Conservation (phyloP, 192 early-diverging fungal species). For the Phlyctochytrium planicorne region DNA sequence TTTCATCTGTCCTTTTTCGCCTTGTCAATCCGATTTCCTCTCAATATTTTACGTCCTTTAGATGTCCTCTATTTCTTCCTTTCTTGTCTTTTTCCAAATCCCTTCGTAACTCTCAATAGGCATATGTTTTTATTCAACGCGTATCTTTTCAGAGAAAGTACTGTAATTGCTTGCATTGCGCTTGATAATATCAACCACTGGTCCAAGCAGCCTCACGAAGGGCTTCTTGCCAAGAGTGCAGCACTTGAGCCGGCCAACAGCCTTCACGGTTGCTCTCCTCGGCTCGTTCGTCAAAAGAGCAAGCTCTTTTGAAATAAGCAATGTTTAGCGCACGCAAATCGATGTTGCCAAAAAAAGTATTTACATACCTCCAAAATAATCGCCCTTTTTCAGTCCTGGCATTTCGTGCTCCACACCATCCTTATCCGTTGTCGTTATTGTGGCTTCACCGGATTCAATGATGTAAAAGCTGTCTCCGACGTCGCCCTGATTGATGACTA, state of each 20-base stretch:
- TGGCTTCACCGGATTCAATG: constrained; percentile 88
- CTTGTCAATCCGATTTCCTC: too few species aligned
- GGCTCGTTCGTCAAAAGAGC: constrained; percentile 94
- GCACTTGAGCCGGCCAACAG: constrained; percentile 88
- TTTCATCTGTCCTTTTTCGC: too few species aligned
- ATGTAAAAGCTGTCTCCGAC: constrained; percentile 93
- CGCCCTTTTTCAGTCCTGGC: constrained; percentile 68
- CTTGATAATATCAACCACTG: constrained; percentile 93
- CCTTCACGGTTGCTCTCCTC: constrained; percentile 83
- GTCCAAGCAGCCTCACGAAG: constrained; percentile 92
- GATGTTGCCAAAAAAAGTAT: constrained; percentile 9
- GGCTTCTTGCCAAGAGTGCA: constrained; percentile 93
- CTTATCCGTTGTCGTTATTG: constrained; percentile 78
- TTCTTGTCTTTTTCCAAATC: too few species aligned
- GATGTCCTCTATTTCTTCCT: too few species aligned
- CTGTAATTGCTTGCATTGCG: constrained; percentile 92
- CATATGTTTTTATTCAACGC: too few species aligned
- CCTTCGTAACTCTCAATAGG: too few species aligned
- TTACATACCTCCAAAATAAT: constrained; percentile 87
- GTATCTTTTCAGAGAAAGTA: constrained; percentile 18
- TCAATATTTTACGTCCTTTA: too few species aligned
- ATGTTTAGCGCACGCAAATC: neutral
- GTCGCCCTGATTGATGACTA: constrained; percentile 90
- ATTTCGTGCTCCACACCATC: constrained; percentile 72
- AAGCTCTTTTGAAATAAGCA: constrained; percentile 64